phyloP scores from a whole-genome alignment of 2,329 filamentous ascomycete genomes.

The Colletotrichum eremochloae region DNA sequence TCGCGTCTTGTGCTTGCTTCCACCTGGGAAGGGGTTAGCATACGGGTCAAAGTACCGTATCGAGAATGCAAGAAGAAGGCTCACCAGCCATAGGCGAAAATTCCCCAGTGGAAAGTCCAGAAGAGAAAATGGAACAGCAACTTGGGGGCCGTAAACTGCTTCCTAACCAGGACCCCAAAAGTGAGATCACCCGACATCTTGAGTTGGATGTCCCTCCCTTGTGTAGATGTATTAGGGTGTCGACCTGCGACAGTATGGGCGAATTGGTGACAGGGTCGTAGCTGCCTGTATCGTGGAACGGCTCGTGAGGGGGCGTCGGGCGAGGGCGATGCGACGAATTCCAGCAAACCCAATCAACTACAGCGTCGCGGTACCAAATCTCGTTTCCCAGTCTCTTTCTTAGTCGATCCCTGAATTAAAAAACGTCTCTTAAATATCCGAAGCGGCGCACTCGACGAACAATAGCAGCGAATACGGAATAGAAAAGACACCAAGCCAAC shows the following conservation, averaged over 20 bases:
- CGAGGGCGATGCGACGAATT: conserved; percentile 16
- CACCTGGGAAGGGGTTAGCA: conserved; percentile 69
- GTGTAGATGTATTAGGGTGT: conserved; percentile 52
- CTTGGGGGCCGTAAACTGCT: conserved; percentile 79
- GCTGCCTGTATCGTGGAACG: conserved; percentile 40
- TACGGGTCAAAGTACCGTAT: background rate
- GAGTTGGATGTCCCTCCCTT: conserved; percentile 46
- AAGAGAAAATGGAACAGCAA: conserved; percentile 85
- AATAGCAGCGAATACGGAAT: conserved; percentile 47
- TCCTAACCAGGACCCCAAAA: conserved; percentile 61
- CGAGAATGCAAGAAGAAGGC: conserved; percentile 48
- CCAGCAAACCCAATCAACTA: conserved; percentile 27
- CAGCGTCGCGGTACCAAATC: conserved; percentile 11
- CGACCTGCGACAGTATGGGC: conserved; percentile 67
- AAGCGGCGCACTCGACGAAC: conserved; percentile 43
- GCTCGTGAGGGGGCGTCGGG: conserved; percentile 16
- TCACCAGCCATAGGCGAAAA: conserved; percentile 91
- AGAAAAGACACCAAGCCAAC: conserved; percentile 42
- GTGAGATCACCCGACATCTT: conserved; percentile 55
- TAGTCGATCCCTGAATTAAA: conserved; percentile 37
- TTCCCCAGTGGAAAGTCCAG: conserved; percentile 80
- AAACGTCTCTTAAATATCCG: conserved; percentile 36
- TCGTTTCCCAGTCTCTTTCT: conserved; percentile 30
- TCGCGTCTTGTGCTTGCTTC: conserved; percentile 77
- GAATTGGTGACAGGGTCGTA: conserved; percentile 43